phyloP scores from a whole-genome alignment of 257 asterid species.

The Scutellaria galericulata region DNA sequence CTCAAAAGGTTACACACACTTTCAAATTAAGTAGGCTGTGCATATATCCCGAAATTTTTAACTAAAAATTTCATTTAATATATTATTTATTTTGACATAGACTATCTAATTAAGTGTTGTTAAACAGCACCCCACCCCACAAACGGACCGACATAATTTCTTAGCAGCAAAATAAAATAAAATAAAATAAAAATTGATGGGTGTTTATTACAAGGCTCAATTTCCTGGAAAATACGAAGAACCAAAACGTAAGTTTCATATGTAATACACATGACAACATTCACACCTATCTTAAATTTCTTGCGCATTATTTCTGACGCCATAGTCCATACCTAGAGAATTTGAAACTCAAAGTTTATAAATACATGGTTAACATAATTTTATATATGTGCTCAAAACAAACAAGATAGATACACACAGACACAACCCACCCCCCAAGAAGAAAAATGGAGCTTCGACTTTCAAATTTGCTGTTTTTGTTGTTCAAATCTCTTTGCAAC shows the following conservation, averaged over 20 bases:
- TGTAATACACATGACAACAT: not conserved
- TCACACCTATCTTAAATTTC: too few species aligned
- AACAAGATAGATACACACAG: not conserved
- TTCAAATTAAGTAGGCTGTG: not conserved
- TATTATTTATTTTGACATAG: too few species aligned
- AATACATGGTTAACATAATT: not conserved
- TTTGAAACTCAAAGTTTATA: constrained; percentile 20
- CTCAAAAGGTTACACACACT: not conserved
- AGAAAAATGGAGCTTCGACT: constrained; percentile 32
- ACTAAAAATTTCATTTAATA: too few species aligned
- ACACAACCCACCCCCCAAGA: not conserved
- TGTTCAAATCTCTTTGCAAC: constrained; percentile 15
- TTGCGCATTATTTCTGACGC: too few species aligned
- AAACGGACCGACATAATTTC: not conserved
- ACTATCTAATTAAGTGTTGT: too few species aligned
- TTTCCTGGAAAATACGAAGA: constrained; percentile 34
- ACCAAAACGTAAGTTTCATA: not conserved
- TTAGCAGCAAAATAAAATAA: not conserved
- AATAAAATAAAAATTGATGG: not conserved
- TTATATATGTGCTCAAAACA: not conserved
- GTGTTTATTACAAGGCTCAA: not conserved
- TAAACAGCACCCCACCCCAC: not conserved
- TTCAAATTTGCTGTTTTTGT: constrained; percentile 29
- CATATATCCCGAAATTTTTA: too few species aligned
- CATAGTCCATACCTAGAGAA: not conserved